Evolutionary conservation across 352 stramenopile species (phyloP).

Genomic region (Phytophthora lateralis): DNA sequence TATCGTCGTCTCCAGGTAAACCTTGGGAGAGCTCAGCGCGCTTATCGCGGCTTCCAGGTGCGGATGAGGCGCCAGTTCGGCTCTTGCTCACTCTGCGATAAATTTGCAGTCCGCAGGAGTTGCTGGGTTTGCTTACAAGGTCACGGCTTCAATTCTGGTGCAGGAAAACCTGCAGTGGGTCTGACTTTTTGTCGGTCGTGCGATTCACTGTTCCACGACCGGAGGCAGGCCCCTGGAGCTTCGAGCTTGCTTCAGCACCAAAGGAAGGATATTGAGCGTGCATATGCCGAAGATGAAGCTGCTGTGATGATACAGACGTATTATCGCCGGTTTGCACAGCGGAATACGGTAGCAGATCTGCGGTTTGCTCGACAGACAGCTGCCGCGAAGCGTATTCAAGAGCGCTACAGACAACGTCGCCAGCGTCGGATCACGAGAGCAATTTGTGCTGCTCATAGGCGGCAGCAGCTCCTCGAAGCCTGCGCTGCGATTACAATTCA

Average conservation of each 20-base stretch:
- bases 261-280: conserved; percentile 36
- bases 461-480: conserved; percentile 25
- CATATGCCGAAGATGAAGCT: conserved; percentile 32
- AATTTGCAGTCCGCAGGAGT: conserved; percentile 39
- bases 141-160: not conserved
- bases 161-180: conserved; percentile 1
- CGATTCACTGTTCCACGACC: conserved; percentile 41
- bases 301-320: conserved; percentile 50
- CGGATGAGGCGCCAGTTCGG: conserved; percentile 29
- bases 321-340: conserved; percentile 45
- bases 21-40: conserved; percentile 37
- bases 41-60: conserved; percentile 46
- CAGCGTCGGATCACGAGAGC: conserved; percentile 44
- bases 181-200: conserved; percentile 57
- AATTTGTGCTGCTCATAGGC: conserved; percentile 32
- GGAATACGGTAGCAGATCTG: conserved; percentile 37
- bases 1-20: conserved; percentile 40
- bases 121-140: conserved; percentile 46
- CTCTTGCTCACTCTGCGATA: conserved; percentile 48
- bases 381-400: conserved; percentile 47
- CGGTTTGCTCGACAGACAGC: conserved; percentile 18
- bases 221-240: conserved; percentile 11
- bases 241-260: conserved; percentile 14
- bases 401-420: conserved; percentile 35
- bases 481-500: conserved; percentile 40